phyloP scores from a whole-genome alignment of 2,329 filamentous ascomycete genomes.

The Lojkania enalia region DNA sequence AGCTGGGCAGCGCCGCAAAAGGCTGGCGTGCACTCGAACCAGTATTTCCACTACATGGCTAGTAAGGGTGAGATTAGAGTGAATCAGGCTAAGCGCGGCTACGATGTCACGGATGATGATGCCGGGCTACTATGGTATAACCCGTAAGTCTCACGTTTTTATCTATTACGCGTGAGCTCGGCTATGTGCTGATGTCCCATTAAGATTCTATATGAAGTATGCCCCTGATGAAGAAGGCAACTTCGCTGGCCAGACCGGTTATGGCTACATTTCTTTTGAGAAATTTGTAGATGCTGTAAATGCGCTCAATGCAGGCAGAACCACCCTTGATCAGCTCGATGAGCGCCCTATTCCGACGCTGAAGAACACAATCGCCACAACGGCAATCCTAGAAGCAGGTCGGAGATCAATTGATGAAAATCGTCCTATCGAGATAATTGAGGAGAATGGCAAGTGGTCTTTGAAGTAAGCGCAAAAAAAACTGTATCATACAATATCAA shows the following conservation, averaged over 20 bases:
- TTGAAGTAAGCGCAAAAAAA: constrained; percentile 62
- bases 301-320: constrained; percentile 72
- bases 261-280: constrained; percentile 92
- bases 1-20: constrained; percentile 93
- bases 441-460: constrained; percentile 68
- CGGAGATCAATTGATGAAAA: constrained; percentile 82
- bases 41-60: constrained; percentile 95
- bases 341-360: constrained; percentile 80
- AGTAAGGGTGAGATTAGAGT: constrained; percentile 82
- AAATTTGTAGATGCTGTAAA: constrained; percentile 91
- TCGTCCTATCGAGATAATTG: constrained; percentile 73
- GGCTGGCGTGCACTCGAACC: constrained; percentile 93
- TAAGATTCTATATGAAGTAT: constrained; percentile 86
- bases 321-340: constrained; percentile 76
- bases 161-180: neutral
- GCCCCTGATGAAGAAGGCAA: constrained; percentile 94
- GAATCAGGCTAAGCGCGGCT: constrained; percentile 92
- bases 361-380: constrained; percentile 86
- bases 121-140: constrained; percentile 80
- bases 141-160: constrained; percentile 56
- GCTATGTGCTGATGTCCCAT: neutral
- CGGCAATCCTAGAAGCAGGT: constrained; percentile 87
- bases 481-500: too few relatives aligned
- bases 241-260: constrained; percentile 87
- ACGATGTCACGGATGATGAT: constrained; percentile 88